Evolutionary conservation across 371 early-diverging fungal genomes (phyloP), one percentile per base, ranked within the genome.

Genomic region (Lichtheimia ramosa): DNA sequence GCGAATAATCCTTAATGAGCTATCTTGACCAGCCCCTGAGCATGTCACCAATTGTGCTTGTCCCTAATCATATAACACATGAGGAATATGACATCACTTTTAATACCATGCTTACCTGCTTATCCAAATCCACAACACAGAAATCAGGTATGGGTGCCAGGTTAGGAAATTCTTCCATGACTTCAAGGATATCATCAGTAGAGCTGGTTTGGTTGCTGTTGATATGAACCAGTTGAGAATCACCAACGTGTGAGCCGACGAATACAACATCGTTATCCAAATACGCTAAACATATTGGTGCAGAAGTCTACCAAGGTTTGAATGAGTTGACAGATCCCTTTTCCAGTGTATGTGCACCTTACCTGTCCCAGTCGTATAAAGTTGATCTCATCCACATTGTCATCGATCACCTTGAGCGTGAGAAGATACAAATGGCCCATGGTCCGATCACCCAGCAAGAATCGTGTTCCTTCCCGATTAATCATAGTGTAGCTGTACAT

Each of bases 61-160:
- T 5, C 86, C 89, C 69, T 65, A 51, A 8, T 42, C 24, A 6
- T 20, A 20, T 23, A 24, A 7, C 0, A 39, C 2, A 46, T 21
- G 16, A n/a, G 46, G 16, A 46, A 46, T 2, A 18, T 48, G 42
- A 14, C 7, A 51, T 15, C 51, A 3, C 24, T 10, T 24, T 25
- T 5, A 0, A 50, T 50, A 15, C n/a, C 23, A 51, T 18, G 3
- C 39, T 10, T 54, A 84, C 87, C 66, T 91, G 84, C 63, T 87
- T 85, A 48, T 91, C 91, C n/a, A 84, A 43, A 74, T 95, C 92
- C 8, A 90, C 86, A 12, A 95, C 84, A 53, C 87, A 85, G 70
- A 97, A 90, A 65, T 97, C 97, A 0, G 80, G 69, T 7, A 97
- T 86, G 0, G 98, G 98, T 2, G 88, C 93, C 41, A 96, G 71